A percentile compares a stretch with the other conserved stretches of the same genome.
Evolutionary conservation across 2,329 filamentous ascomycete species (phyloP).

Genomic region (Fusarium sp.): DNA sequence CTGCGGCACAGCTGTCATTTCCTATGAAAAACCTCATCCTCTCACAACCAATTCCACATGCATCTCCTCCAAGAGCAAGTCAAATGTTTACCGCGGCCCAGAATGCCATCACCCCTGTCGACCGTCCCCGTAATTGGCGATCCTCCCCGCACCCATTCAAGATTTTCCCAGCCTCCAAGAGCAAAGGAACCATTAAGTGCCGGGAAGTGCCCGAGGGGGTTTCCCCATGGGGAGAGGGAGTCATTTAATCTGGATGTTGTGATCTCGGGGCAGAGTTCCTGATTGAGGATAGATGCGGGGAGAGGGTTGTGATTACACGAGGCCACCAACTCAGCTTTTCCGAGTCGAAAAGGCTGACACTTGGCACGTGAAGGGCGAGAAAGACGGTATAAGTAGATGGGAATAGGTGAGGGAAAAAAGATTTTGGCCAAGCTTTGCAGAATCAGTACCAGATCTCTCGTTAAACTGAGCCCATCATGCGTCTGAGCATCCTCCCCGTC

Average conservation of each 20-base stretch:
- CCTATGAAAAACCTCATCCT: not conserved
- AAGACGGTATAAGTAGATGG: constrained; percentile 29
- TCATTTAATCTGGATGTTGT: constrained; percentile 12
- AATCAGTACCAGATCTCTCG: constrained; percentile 25
- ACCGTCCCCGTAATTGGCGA: constrained; percentile 9
- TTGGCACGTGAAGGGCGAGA: constrained; percentile 29
- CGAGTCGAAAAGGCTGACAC: constrained; percentile 7
- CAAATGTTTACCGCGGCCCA: constrained; percentile 30
- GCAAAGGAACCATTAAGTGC: constrained; percentile 19
- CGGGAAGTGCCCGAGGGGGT: not conserved
- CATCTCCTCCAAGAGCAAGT: not conserved
- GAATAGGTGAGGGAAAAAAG: not conserved
- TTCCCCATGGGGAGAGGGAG: constrained; percentile 32
- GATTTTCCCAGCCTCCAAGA: constrained; percentile 24
- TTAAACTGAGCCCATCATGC: constrained; percentile 34
- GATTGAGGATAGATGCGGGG: constrained; percentile 37
- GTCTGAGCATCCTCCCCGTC: constrained; percentile 38
- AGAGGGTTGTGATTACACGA: constrained; percentile 32
- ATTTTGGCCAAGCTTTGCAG: constrained; percentile 14
- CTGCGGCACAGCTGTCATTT: not conserved
- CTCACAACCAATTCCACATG: constrained; percentile 18
- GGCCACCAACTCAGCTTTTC: constrained; percentile 29
- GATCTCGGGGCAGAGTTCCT: constrained; percentile 27
- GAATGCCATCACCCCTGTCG: constrained; percentile 24
- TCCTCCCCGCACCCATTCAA: constrained; percentile 14